These are phyloP conservation scores for Naganishia onofrii DNA, from an alignment of 768 basidiomycete species.

Conservation along the genomic window DNA sequence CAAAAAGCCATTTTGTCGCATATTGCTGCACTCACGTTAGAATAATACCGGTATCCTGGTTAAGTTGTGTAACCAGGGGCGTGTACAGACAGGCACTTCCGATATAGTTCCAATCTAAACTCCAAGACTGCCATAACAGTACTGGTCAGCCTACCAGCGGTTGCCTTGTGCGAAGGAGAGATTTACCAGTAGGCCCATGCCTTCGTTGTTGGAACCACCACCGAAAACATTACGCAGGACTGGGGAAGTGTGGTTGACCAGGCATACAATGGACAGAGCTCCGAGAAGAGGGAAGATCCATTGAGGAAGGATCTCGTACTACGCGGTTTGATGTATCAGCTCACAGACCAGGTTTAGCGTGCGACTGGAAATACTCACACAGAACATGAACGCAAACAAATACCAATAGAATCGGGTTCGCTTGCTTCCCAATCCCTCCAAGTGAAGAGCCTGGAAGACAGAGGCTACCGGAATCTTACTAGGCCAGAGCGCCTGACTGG, in stretches of 20 bases:
- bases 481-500: conserved; percentile 39
- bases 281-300: conserved; percentile 51
- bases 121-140: no score
- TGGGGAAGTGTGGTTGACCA: conserved; percentile 43
- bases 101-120: conserved; percentile 38
- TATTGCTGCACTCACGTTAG: conserved; percentile 12
- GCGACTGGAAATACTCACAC: conserved; percentile 29
- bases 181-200: conserved; percentile 38
- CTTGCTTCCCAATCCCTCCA: conserved; percentile 43
- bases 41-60: conserved; percentile 31
- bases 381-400: conserved; percentile 44
- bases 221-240: conserved; percentile 54
- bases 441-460: conserved; percentile 48
- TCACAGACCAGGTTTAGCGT: conserved; percentile 22
- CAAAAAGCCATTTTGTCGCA: no score
- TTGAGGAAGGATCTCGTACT: conserved; percentile 52
- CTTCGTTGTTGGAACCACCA: conserved; percentile 54
- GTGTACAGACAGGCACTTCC: conserved; percentile 43
- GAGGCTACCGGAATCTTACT: conserved; percentile 43
- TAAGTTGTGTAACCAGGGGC: conserved; percentile 45
- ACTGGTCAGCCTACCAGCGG: no score
- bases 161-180: no score
- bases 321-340: conserved; percentile 36
- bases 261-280: conserved; percentile 51
- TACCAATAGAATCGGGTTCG: conserved; percentile 48